Evolutionary conservation across 306 rosid genomes (phyloP), one percentile per base, ranked within the genome.

Genomic region (Prunus campanulata): DNA sequence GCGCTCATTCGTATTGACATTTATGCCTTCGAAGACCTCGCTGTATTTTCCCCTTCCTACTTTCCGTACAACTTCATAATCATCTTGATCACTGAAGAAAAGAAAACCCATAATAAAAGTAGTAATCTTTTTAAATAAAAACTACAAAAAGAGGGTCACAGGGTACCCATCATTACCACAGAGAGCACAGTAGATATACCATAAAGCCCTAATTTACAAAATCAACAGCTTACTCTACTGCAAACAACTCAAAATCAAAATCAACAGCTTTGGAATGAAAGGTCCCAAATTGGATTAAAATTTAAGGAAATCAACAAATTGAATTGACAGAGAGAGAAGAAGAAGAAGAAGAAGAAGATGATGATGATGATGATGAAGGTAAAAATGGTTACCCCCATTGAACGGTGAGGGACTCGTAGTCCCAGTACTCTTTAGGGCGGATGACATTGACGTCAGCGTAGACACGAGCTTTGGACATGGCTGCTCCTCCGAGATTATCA

Each of bases 1-100:
- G 49, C 91, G 90, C 80, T 95, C 98, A 22, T 82, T 90, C 88
- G 86, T 89, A 47, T 86, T 92, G 79, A 95, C 92, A 81, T 92
- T 92, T 63, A 95, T 87, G 42, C 98, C 98, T 78, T 92, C 99
- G 11, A 95, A 95, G 52, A 95, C 99, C 85, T 95, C 99, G 82
- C 99, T 95, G 83, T 95, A 95, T 78, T 95, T 95, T 68, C 99
- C 97, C 83, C 99, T 92, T 87, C 99, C 99, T 14, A 95, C 97
- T 81, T 95, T 95, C 65, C 99, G 78, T 61, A 95, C 99, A 66
- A 95, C 97, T 87, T 95, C 99, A 68, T 95, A 95, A 81, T 95
- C 97, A 80, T 95, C 99, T 83, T 92, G 99, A 70, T 90, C 91
- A 44, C 99, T 90, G 90, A 11, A 65, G 64, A 0, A 65, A 10